Percentiles rank a stretch among this genome's conserved stretches.
These are phyloP conservation scores for Magnaporthales sp. DNA, from an alignment of 2,329 filamentous ascomycete genomes.

Conservation along the genomic window DNA sequence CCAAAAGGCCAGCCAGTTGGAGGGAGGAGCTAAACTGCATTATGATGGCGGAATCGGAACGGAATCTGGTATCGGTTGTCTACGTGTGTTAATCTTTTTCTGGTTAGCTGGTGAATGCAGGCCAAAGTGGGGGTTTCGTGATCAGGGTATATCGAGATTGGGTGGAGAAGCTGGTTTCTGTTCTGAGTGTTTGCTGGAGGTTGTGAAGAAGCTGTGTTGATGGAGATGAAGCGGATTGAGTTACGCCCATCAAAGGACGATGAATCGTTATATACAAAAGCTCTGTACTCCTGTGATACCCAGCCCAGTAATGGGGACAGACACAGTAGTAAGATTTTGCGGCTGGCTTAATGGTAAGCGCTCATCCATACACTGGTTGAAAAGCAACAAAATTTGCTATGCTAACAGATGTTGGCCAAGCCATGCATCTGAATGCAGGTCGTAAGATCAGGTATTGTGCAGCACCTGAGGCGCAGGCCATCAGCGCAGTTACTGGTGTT, in stretches of 20 bases:
- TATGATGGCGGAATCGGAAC: slow-evolving; percentile 25
- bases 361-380: neutral
- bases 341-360: neutral
- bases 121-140: neutral
- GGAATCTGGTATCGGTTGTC: neutral
- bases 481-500: neutral
- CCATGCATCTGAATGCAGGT: neutral
- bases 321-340: neutral
- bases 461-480: neutral
- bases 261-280: neutral
- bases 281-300: neutral
- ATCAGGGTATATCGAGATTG: neutral
- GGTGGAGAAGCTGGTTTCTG: neutral
- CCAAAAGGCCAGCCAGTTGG: slow-evolving; percentile 30
- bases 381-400: neutral
- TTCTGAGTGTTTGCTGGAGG: neutral
- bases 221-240: neutral
- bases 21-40: slow-evolving; percentile 33
- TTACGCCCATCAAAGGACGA: neutral
- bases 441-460: neutral
- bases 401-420: neutral
- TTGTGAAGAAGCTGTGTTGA: neutral
- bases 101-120: neutral
- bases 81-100: neutral
- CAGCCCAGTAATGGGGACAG: neutral